These are phyloP conservation scores for Tricholoma flavovirens DNA, from an alignment of 768 basidiomycete genomes.

Conservation along the genomic window DNA sequence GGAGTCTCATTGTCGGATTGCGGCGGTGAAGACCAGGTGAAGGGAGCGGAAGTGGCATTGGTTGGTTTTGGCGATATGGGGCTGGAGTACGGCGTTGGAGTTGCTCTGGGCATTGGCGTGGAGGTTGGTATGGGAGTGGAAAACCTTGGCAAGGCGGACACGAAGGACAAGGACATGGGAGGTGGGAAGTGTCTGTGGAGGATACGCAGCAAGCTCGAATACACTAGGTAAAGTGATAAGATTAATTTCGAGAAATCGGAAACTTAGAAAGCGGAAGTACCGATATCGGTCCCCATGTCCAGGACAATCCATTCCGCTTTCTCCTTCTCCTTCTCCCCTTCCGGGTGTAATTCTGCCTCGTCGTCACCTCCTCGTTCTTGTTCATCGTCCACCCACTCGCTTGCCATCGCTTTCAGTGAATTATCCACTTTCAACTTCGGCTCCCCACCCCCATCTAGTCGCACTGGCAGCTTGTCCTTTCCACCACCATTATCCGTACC, in stretches of 20 bases:
- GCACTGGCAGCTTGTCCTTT: neutral
- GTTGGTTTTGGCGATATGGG: conserved; percentile 10
- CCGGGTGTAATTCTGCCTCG: conserved; percentile 9
- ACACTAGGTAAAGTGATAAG: neutral
- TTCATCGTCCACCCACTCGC: conserved; percentile 12
- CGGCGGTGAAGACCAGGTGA: neutral
- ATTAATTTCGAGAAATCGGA: neutral
- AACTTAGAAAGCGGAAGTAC: conserved; percentile 6
- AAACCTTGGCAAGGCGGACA: conserved; percentile 20
- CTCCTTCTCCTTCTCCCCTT: conserved; percentile 18
- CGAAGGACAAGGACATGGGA: conserved; percentile 36
- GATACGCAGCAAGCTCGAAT: conserved; percentile 40
- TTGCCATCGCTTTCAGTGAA: conserved; percentile 8
- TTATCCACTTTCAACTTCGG: neutral
- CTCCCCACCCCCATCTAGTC: neutral
- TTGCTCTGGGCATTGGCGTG: conserved; percentile 19
- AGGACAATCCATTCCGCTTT: conserved; percentile 46
- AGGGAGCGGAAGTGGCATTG: neutral
- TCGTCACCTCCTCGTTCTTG: conserved; percentile 17
- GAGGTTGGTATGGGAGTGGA: conserved; percentile 10
- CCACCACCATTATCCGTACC: neutral
- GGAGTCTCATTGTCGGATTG: neutral
- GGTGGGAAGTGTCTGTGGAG: conserved; percentile 39
- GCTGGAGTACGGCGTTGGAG: conserved; percentile 24
- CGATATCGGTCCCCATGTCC: conserved; percentile 34